Percentiles rank a stretch among this genome's conserved stretches.
Evolutionary conservation across 768 basidiomycete species (phyloP).

Genomic region (Lyophyllum semitale): DNA sequence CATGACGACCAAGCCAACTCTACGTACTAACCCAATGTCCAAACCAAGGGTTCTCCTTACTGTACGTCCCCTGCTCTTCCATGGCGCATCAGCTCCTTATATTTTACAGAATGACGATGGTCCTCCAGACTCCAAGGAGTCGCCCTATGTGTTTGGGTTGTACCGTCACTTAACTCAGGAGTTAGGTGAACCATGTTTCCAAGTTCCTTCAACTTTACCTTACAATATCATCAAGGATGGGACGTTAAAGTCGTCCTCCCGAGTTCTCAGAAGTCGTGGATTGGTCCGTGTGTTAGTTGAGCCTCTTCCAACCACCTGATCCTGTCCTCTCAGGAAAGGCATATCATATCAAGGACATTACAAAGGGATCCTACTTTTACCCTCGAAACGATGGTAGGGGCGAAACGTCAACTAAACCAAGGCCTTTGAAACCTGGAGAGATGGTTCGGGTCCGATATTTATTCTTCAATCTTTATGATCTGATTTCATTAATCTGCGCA

Average conservation of each 20-base stretch:
- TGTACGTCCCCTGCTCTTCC: constrained; percentile 21
- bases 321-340: constrained; percentile 60
- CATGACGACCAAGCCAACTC: constrained; percentile 8
- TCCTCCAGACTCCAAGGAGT: constrained; percentile 64
- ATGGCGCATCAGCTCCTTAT: background rate
- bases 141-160: constrained; percentile 76
- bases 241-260: constrained; percentile 81
- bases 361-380: constrained; percentile 75
- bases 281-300: constrained; percentile 49
- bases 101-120: constrained; percentile 77
- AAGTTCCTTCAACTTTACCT: background rate
- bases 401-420: constrained; percentile 58
- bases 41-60: constrained; percentile 42
- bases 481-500: constrained; percentile 13
- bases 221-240: constrained; percentile 53
- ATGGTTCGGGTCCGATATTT: constrained; percentile 45
- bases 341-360: constrained; percentile 75
- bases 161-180: constrained; percentile 59
- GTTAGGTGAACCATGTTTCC: constrained; percentile 47
- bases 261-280: constrained; percentile 86
- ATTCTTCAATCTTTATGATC: background rate
- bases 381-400: constrained; percentile 71
- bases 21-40: constrained; percentile 14
- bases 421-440: constrained; percentile 77
- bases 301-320: background rate